Evolutionary conservation across 2,329 filamentous ascomycete species (phyloP).

Genomic region (Pseudocercospora cruenta): DNA sequence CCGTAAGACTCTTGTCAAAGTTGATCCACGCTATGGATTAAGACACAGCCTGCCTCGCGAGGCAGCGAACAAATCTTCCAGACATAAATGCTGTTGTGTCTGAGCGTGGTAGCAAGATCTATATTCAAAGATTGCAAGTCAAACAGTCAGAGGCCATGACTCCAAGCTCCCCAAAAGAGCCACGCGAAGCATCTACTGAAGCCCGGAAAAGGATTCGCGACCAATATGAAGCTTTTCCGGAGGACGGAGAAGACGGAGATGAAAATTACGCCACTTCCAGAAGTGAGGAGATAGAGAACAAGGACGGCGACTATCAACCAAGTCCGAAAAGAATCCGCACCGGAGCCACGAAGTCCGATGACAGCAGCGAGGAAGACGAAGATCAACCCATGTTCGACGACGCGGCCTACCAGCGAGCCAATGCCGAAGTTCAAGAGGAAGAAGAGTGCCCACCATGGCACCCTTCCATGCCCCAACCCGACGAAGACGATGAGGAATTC

Average conservation of each 20-base stretch:
- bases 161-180: background rate
- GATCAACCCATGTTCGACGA: background rate
- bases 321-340: background rate
- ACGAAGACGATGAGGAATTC: background rate
- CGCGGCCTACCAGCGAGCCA: background rate
- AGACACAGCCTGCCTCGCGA: background rate
- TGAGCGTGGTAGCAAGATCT: no score
- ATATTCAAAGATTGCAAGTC: no score
- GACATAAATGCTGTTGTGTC: no score
- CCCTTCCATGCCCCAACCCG: background rate
- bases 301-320: background rate
- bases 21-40: no score
- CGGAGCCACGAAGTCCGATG: background rate
- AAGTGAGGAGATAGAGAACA: no score
- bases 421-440: no score
- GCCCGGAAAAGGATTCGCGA: background rate
- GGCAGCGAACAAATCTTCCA: background rate
- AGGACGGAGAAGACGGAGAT: background rate
- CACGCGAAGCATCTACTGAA: background rate
- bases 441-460: background rate
- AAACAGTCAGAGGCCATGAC: background rate
- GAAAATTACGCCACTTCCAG: background rate
- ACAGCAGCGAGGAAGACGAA: background rate
- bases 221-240: background rate
- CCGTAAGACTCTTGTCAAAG: background rate